phyloP scores from a whole-genome alignment of 768 basidiomycete genomes.

The Myochromella boudieri region DNA sequence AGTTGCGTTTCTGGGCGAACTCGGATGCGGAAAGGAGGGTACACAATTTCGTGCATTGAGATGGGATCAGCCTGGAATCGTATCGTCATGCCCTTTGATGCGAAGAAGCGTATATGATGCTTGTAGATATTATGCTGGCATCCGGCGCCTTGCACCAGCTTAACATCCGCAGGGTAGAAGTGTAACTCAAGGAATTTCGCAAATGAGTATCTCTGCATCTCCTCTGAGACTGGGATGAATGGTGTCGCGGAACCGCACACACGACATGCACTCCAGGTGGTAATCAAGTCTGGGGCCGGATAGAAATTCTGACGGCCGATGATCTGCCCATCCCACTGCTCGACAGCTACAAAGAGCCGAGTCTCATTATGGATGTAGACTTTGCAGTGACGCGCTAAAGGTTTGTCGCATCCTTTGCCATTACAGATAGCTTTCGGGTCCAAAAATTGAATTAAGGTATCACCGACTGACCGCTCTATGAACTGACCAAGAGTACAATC shows the following conservation, averaged over 20 bases:
- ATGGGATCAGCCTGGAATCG: constrained; percentile 87
- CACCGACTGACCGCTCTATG: constrained; percentile 76
- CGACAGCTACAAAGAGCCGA: constrained; percentile 79
- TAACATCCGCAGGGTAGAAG: constrained; percentile 89
- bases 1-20: constrained; percentile 87
- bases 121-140: constrained; percentile 95
- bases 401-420: constrained; percentile 82
- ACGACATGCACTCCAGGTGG: constrained; percentile 90
- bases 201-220: constrained; percentile 93
- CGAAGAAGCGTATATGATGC: constrained; percentile 91
- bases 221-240: constrained; percentile 86
- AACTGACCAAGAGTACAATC: constrained; percentile 93
- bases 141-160: constrained; percentile 81
- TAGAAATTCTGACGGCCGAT: constrained; percentile 51
- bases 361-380: constrained; percentile 91
- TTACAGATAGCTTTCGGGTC: constrained; percentile 78
- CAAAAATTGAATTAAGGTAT: constrained; percentile 65
- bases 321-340: constrained; percentile 84
- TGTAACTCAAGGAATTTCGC: constrained; percentile 95
- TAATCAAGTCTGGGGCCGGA: constrained; percentile 74
- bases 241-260: constrained; percentile 78
- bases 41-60: constrained; percentile 80
- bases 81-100: constrained; percentile 78
- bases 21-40: constrained; percentile 85
- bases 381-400: constrained; percentile 80